A percentile compares a stretch with the other conserved stretches of the same genome.
phyloP scores from a whole-genome alignment of 2,329 filamentous ascomycete genomes.

The Chrysosporium queenslandicum region DNA sequence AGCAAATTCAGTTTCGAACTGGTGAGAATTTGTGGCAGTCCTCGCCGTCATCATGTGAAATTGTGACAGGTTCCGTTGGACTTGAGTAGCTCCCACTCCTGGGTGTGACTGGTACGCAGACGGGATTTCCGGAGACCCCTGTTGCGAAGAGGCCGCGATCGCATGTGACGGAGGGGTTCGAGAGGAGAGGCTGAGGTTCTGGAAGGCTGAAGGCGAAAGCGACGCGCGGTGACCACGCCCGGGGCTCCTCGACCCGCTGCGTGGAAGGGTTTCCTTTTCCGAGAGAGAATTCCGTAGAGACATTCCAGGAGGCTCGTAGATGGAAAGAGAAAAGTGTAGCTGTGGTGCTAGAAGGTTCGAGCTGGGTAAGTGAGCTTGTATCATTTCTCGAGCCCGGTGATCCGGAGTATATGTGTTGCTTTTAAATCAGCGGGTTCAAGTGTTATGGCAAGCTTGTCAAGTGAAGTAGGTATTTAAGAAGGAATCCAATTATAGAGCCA shows the following conservation, averaged over 20 bases:
- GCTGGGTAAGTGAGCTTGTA: slow-evolving; percentile 1
- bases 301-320: not conserved
- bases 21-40: not conserved
- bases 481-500: slow-evolving; percentile 3
- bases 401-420: not conserved
- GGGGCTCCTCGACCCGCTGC: slow-evolving; percentile 26
- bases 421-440: not conserved
- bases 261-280: slow-evolving; percentile 30
- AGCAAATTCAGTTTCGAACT: slow-evolving; percentile 5
- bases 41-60: slow-evolving; percentile 7
- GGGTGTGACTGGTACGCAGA: slow-evolving; percentile 6
- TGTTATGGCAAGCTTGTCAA: not conserved
- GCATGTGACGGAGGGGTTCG: slow-evolving; percentile 13
- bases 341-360: not conserved
- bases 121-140: slow-evolving; percentile 8
- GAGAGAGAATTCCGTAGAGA: not conserved
- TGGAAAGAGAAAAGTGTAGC: not conserved
- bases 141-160: slow-evolving; percentile 7
- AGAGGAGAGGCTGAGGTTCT: slow-evolving; percentile 13
- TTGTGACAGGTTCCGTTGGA: not conserved
- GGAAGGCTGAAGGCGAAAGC: slow-evolving; percentile 9
- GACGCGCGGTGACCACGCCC: slow-evolving; percentile 7
- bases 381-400: not conserved
- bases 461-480: not conserved
- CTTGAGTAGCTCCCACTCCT: not conserved